Base-by-base conservation (phyloP, 768 basidiomycete genomes). In the Leccinum incarnatum region DNA sequence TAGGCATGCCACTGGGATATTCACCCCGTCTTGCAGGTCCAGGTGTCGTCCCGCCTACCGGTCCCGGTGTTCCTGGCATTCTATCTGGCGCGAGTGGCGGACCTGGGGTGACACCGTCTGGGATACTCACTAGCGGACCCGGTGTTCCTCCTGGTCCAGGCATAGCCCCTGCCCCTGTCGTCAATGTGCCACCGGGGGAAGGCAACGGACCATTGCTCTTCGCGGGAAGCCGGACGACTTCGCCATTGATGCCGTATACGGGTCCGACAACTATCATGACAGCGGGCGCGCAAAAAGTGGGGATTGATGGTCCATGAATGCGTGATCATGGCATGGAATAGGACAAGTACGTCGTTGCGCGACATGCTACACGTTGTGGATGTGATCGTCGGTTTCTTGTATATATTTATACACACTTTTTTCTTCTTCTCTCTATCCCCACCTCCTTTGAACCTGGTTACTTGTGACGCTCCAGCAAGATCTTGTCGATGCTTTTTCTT, bases 21-120 rank as follows among this genome's bases (percentile, higher is more conserved):
- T 70, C 71, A 1, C 71, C 71, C 1, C 71, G 71, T 14, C 69
- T 72, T 23, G 53, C 71, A 2, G 72, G 71, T 11, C 71, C 71
- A 8, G 42, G 42, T 17, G n/a, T 42, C n/a, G 40, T 42, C 40
- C 40, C 40, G 9, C 40, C 40, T 42, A 42, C 40, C n/a, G 40
- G 40, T 11, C 37, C 17, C 40, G 40, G 40, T 17, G 40, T 42
- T 42, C 40, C 40, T 42, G 40, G 40, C 40, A 10, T 42, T 19
- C 40, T 42, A 19, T 40, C 37, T n/a, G 4, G 7, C 17, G 37
- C 17, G 8, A 40, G 9, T 40, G 37, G 37, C 17, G 37, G 37
- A 40, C 37, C 40, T 42, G n/a, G 34, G 5, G 34, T 70, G n/a
- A 68, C 51, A 11, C 37, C 63, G 1, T 61, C 61, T 17, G 69